Base-by-base conservation (phyloP, 495 filamentous ascomycete species). In the Penicillium robsamsonii region DNA sequence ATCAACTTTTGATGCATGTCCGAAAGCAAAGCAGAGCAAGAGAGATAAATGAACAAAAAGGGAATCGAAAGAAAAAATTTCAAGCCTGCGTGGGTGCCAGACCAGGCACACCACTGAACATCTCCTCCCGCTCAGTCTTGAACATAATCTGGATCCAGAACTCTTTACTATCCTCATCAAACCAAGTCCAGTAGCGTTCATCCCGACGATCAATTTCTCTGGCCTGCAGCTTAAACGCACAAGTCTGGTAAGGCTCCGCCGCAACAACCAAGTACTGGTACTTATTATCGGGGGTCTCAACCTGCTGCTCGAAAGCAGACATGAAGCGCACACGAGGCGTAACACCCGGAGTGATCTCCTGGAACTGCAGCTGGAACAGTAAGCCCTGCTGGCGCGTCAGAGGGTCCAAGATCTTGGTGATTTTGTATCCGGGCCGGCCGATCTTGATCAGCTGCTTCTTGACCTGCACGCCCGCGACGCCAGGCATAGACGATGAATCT, bases 81-180 rank as follows among this genome's bases (percentile, higher is more conserved):
- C 55, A 72, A 35, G 56, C 41, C 56, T 57, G 60, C 64, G 70
- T 59, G n/a, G 88, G 84, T 13, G 88, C 92, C 71, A 97, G 75
- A 24, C 94, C 94, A 11, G 94, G 94, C 49, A 96, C 95, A 66
- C 90, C 91, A 65, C 86, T 89, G 69, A 95, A 97, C 59, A 94
- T 77, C 81, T 97, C 94, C 78, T 97, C 94, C 50, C 94, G 82
- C 80, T 99, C 94, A 38, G 95, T 97, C 83, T 97, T 92, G 77
- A 97, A 99, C 81, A 97, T 90, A 50, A 99, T 81, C 79, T 97
- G 94, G n/a, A 97, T 80, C 89, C 91, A 97, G 67, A 96, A 97
- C 77, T 97, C 92, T 81, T 97, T 97, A 52, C 85, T 83, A 73
- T 99, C 94, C 58, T 87, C 85, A 77, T 97, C 95, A 76, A 94